phyloP scores from a whole-genome alignment of 2,329 filamentous ascomycete genomes.

The Aureobasidium sp. region DNA sequence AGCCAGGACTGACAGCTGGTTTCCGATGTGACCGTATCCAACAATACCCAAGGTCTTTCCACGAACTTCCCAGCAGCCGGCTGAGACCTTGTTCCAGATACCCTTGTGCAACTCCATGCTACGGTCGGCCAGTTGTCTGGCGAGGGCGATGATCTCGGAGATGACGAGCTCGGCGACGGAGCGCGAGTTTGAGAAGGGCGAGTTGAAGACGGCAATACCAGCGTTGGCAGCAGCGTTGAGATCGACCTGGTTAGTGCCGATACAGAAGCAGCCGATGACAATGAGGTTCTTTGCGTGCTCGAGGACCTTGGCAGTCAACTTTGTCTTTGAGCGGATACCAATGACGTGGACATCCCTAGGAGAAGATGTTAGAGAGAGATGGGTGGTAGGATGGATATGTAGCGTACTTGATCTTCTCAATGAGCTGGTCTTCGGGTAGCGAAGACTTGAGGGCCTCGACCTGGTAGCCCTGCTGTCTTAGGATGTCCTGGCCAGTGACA shows the following conservation, averaged over 20 bases:
- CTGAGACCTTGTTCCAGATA: constrained; percentile 96
- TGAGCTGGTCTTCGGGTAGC: constrained; percentile 83
- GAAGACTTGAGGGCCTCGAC: constrained; percentile 87
- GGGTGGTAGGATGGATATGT: background rate
- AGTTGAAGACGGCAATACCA: constrained; percentile 98
- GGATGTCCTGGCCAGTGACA: constrained; percentile 73
- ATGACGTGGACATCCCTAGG: constrained; percentile 87
- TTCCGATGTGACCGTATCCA: constrained; percentile 95
- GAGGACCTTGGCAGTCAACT: constrained; percentile 77
- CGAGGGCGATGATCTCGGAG: constrained; percentile 82
- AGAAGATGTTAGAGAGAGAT: background rate
- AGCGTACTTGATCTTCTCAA: constrained; percentile 81
- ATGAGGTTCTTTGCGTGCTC: constrained; percentile 87
- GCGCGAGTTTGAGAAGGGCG: constrained; percentile 94
- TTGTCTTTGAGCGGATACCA: constrained; percentile 96
- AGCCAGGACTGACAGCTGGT: constrained; percentile 87
- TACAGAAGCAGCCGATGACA: constrained; percentile 97
- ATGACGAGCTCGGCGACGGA: constrained; percentile 96
- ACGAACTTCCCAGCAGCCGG: constrained; percentile 94
- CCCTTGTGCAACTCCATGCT: constrained; percentile 90
- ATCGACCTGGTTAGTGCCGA: constrained; percentile 93
- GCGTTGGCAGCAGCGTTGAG: constrained; percentile 71
- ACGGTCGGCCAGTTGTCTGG: constrained; percentile 85
- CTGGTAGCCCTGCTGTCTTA: constrained; percentile 83
- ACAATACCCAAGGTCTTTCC: constrained; percentile 96